Percentiles rank a stretch among this genome's conserved stretches.
Evolutionary conservation across 2,329 filamentous ascomycete genomes (phyloP).

Genomic region (Neofusicoccum parvum): DNA sequence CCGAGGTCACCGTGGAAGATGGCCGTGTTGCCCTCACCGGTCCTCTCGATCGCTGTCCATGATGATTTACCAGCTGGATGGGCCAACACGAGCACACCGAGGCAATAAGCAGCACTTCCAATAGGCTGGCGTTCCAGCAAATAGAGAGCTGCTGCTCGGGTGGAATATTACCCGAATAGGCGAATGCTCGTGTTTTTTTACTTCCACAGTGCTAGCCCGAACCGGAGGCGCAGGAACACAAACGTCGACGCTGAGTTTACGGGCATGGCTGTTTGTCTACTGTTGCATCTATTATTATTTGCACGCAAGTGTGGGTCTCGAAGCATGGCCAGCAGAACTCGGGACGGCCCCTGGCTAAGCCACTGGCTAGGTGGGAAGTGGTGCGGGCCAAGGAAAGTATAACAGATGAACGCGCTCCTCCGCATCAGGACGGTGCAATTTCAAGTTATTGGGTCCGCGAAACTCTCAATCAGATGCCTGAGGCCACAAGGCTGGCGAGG

Average conservation of each 20-base stretch:
- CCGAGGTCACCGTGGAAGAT: neutral
- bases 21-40: no score
- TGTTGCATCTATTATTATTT: neutral
- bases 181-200: no score
- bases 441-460: neutral
- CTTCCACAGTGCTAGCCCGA: neutral
- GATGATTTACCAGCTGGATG: neutral
- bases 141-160: no score
- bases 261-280: neutral
- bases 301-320: neutral
- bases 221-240: neutral
- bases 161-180: no score
- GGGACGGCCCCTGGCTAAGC: no score
- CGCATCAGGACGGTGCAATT: neutral
- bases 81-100: neutral
- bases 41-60: no score
- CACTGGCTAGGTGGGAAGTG: neutral
- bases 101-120: neutral
- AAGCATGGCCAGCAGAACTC: neutral
- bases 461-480: neutral
- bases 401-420: neutral
- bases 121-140: no score
- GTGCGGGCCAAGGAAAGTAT: neutral
- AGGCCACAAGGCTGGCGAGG: no score
- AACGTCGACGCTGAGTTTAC: neutral